phyloP scores from a whole-genome alignment of 257 asterid species.

The Cruciata laevipes region DNA sequence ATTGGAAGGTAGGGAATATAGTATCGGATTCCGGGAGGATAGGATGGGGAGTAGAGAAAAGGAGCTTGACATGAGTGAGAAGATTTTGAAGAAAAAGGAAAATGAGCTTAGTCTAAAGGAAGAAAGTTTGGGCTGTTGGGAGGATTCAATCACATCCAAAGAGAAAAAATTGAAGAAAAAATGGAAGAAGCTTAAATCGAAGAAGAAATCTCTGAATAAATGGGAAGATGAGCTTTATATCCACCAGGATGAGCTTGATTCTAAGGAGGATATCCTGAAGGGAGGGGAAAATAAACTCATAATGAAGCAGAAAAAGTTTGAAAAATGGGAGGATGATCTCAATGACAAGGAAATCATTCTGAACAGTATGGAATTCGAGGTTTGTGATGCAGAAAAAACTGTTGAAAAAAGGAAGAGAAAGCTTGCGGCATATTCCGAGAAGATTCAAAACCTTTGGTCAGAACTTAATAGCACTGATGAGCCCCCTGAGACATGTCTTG shows the following conservation, averaged over 20 bases:
- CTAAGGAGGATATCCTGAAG: not conserved
- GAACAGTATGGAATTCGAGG: not conserved
- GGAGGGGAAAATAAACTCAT: not conserved
- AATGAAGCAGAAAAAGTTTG: not conserved
- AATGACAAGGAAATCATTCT: not conserved
- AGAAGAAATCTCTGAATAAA: not conserved
- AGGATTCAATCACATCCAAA: not conserved
- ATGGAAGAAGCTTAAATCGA: not conserved
- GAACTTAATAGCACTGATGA: not conserved
- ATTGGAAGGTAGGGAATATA: not conserved
- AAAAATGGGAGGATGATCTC: not conserved
- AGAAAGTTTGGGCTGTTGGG: not conserved
- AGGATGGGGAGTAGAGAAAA: too few species aligned
- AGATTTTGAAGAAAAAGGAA: not conserved
- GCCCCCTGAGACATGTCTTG: not conserved
- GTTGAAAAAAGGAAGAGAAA: not conserved
- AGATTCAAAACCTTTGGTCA: not conserved
- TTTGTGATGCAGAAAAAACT: not conserved
- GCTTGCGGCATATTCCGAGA: not conserved
- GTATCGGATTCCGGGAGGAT: too few species aligned
- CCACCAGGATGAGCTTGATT: not conserved
- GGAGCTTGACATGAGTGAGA: not conserved
- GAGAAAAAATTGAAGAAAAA: not conserved
- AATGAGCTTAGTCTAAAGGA: not conserved
- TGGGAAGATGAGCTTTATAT: not conserved